Evolutionary conservation across 2,329 filamentous ascomycete species (phyloP).

Genomic region (Paraconiothyrium sp.): DNA sequence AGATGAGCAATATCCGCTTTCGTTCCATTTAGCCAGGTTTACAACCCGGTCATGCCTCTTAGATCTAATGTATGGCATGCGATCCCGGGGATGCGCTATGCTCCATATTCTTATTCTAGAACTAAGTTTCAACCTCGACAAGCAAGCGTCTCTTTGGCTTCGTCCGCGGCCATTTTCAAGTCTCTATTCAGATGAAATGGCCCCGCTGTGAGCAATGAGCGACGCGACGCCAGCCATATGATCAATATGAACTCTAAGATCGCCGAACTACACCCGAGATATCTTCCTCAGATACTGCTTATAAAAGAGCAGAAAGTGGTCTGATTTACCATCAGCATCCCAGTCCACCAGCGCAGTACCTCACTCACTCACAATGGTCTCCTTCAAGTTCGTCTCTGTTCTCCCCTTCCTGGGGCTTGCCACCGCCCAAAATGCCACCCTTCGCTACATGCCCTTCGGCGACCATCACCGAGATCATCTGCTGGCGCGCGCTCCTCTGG

Average conservation of each 20-base stretch:
- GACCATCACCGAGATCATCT: slow-evolving; percentile 58
- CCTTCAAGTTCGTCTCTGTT: slow-evolving; percentile 28
- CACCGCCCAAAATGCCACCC: slow-evolving; percentile 29
- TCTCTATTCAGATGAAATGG: not conserved
- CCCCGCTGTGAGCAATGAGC: not conserved
- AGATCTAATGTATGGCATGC: not conserved
- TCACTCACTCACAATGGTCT: slow-evolving; percentile 28
- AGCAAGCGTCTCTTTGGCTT: not conserved
- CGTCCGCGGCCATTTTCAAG: not conserved
- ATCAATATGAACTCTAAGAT: not conserved
- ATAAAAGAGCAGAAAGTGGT: slow-evolving; percentile 10
- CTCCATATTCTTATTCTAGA: not conserved
- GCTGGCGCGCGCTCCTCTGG: slow-evolving; percentile 57
- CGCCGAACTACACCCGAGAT: not conserved
- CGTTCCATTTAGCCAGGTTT: slow-evolving; percentile 3
- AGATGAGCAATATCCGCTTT: not conserved
- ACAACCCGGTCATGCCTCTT: not conserved
- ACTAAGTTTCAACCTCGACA: not conserved
- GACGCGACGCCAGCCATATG: not conserved
- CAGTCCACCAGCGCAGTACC: not conserved
- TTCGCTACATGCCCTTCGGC: slow-evolving; percentile 56
- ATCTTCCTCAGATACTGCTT: not conserved
- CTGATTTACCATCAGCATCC: not conserved
- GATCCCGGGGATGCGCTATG: not conserved
- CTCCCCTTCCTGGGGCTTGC: slow-evolving; percentile 25